Evolutionary conservation across 768 basidiomycete species (phyloP), one percentile per base, ranked within the genome.

Genomic region (Chalciporus chontae): DNA sequence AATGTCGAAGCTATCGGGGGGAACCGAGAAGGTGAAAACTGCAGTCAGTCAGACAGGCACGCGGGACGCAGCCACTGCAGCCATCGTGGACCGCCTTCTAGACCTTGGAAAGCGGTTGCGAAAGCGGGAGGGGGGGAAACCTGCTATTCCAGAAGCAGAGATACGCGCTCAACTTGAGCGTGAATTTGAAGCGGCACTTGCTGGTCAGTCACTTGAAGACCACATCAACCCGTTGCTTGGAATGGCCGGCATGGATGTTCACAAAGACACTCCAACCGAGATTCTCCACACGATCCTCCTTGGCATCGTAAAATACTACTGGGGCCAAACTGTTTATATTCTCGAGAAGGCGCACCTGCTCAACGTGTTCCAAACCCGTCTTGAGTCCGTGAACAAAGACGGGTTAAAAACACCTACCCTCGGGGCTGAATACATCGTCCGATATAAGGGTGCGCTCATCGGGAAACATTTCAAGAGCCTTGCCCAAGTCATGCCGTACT

Each of bases 261-360:
- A 66, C 36, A 29, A 45, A 6, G 67, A 70, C 39, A 71, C 63
- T 0, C 69, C 69, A 0, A 64, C 59, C 0, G 66, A 71, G 42
- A 60, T 67, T 2, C 55, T 71, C 0, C 69, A 71, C 40, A 70
- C 63, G 4, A 55, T 66, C 13, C 56, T 70, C 1, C 58, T 70
- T 3, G 65, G 69, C 7, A 47, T 66, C 11, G 56, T 68, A 23
- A 70, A 69, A 44, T 70, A 70, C 42, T 60, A 60, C 37, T 71
- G 62, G 56, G 57, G 50, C 1, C 57, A 63, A 38, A 60, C 54
- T 0, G 48, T 32, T 2, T 58, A 31, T 34, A n/a, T 62, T 0
- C 52, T 67, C 3, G 62, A 65, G 10, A 62, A 63, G 36, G n/a
- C 43, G 1, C 54, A 61, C 14, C 41, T 57, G 0, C 49, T 67